Conservation (phyloP, 305 asterid species). For the Fraxinus angustifolia region DNA sequence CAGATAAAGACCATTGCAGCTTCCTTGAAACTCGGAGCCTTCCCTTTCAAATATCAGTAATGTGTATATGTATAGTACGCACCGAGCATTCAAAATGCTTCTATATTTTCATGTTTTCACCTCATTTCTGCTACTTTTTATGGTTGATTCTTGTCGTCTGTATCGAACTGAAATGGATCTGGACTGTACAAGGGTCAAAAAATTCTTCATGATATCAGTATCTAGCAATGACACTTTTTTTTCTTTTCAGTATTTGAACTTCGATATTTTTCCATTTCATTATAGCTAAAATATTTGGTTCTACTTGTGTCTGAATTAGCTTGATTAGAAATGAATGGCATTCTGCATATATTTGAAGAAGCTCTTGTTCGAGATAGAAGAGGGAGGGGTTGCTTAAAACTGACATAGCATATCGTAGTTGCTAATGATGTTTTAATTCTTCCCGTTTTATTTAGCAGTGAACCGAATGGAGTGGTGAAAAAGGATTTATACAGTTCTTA, state of each 20-base stretch:
- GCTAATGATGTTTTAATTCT: not conserved
- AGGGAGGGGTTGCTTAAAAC: not conserved
- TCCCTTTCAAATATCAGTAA: not conserved
- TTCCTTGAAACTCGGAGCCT: not conserved
- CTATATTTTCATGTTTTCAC: not conserved
- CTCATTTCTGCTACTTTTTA: not conserved
- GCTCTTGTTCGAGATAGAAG: not conserved
- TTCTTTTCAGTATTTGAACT: not conserved
- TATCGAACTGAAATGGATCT: not conserved
- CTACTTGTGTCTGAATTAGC: not conserved
- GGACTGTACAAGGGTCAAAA: not conserved
- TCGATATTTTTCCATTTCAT: not conserved
- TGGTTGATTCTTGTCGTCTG: not conserved
- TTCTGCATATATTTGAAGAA: not conserved
- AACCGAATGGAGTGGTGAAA: not conserved
- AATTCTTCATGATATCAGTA: not conserved
- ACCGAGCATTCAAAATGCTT: not conserved
- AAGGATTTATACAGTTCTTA: not conserved
- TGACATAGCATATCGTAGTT: not conserved
- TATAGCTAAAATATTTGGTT: not conserved
- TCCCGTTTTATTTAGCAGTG: not conserved
- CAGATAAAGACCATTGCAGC: not conserved
- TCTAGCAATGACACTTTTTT: not conserved
- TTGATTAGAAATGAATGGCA: not conserved
- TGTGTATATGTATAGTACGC: not conserved